These are phyloP conservation scores for Mycena epipterygia DNA, from an alignment of 768 basidiomycete genomes.

Conservation along the genomic window DNA sequence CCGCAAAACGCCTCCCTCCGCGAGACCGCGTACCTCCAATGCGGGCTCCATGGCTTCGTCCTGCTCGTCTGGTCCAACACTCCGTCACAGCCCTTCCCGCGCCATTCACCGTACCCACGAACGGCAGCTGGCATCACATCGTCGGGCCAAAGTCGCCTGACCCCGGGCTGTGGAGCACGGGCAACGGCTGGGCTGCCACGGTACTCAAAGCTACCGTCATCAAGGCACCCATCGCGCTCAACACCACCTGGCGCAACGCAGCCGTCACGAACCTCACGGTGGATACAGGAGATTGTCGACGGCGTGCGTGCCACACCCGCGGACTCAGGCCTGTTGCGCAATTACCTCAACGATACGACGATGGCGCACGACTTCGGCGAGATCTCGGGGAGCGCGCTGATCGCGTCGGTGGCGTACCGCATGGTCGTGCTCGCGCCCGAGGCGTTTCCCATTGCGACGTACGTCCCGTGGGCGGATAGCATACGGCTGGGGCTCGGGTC, in stretches of 20 bases:
- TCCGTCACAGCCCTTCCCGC: conserved; percentile 25
- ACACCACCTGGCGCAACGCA: conserved; percentile 36
- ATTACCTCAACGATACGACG: conserved; percentile 52
- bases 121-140: conserved; percentile 56
- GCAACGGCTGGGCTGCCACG: conserved; percentile 40
- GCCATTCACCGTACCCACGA: conserved; percentile 16
- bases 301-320: conserved; percentile 49
- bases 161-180: conserved; percentile 39
- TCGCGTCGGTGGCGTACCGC: conserved; percentile 56
- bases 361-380: conserved; percentile 56
- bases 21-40: conserved; percentile 55
- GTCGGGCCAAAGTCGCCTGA: conserved; percentile 38
- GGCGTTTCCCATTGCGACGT: conserved; percentile 24
- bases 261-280: conserved; percentile 48
- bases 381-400: conserved; percentile 56
- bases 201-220: conserved; percentile 58
- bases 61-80: conserved; percentile 45
- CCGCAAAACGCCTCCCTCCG: no score
- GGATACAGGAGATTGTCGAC: conserved; percentile 62
- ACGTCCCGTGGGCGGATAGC: conserved; percentile 42
- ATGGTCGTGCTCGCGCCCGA: conserved; percentile 41
- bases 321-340: conserved; percentile 55
- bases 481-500: conserved; percentile 45
- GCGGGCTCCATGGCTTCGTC: conserved; percentile 52
- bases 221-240: conserved; percentile 52